Base-by-base conservation (phyloP, 169 alveolate species). In the Plasmodium fragile region DNA sequence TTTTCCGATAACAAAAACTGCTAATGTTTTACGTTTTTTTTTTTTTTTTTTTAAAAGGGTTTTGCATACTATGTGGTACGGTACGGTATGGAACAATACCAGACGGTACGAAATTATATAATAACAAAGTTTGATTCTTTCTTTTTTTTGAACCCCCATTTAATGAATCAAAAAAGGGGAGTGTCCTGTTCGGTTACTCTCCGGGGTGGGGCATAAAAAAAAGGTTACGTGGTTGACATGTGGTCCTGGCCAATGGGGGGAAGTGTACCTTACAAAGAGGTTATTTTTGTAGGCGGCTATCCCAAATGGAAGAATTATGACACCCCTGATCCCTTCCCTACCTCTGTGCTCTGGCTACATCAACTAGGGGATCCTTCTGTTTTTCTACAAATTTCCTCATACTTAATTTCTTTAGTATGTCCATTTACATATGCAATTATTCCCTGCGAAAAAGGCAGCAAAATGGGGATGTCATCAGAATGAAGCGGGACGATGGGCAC, bases 371-470 rank as follows among this genome's bases (percentile, higher is more conserved):
- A 65, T 65, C 36, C 30, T 65, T 65, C 75, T n/a, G 36, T 80
- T 53, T 71, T 32, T 71, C 94, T 91, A 39, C 30, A 41, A 28
- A 91, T 28, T 71, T 91, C 91, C 41, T 69, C 94, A 45, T 91
- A 91, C 82, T 41, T 81, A 45, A 91, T 49, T 13, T 69, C 28
- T 22, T 80, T 22, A 7, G 73, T 55, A 4, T 79, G 18, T 41
- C 73, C 80, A 72, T 91, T 72, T 18, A 91, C 77, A 91, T 81
- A 81, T 8, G 94, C 94, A 49, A 91, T 91, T 28, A 91, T 71
- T 11, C 84, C 94, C 94, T 91, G 75, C 52, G 34, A 32, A 22
- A 39, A 77, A 78, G 81, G 36, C 22, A 13, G 34, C 41, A n/a
- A 30, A 28, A 89, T 13, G 18, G 81, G 28, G 36, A 30, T 32